Conservation (phyloP, 108 stramenopile species). For the Seminavis robusta region DNA sequence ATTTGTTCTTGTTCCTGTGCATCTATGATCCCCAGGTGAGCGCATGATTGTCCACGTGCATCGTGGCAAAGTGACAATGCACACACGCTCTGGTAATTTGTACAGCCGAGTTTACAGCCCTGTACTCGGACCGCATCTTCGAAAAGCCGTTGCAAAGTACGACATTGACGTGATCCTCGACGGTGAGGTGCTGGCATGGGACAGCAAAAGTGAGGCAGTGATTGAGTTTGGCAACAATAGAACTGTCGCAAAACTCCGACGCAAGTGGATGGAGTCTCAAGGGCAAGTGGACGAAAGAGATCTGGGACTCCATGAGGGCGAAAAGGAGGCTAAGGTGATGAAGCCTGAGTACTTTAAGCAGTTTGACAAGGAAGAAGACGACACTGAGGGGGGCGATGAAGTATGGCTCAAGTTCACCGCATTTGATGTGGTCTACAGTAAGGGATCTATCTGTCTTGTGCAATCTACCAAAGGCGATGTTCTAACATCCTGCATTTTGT, state of each 20-base stretch:
- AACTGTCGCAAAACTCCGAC: constrained; percentile 57
- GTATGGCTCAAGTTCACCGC: constrained; percentile 68
- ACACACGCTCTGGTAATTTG: constrained; percentile 36
- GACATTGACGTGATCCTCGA: constrained; percentile 78
- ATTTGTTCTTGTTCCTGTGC: constrained; percentile 10
- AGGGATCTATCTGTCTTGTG: constrained; percentile 6
- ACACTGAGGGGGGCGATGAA: constrained; percentile 21
- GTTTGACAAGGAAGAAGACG: background rate
- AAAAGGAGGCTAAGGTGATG: constrained; percentile 37
- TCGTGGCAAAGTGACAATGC: constrained; percentile 56
- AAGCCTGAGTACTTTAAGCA: constrained; percentile 5
- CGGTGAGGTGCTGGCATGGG: constrained; percentile 82
- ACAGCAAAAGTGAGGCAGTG: constrained; percentile 41
- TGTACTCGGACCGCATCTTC: constrained; percentile 69
- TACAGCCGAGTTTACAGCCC: constrained; percentile 70
- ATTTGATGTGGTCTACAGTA: constrained; percentile 74
- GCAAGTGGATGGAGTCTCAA: constrained; percentile 35
- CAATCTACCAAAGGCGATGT: background rate
- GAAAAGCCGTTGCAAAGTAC: constrained; percentile 52
- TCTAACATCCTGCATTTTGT: constrained; percentile 20
- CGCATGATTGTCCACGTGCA: constrained; percentile 42
- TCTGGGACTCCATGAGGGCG: constrained; percentile 46
- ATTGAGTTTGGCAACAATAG: constrained; percentile 80
- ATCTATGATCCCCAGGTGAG: constrained; percentile 17
- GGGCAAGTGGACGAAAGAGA: constrained; percentile 67